These are phyloP conservation scores for Diplodia seriata DNA, from an alignment of 2,329 filamentous ascomycete genomes.

Conservation along the genomic window DNA sequence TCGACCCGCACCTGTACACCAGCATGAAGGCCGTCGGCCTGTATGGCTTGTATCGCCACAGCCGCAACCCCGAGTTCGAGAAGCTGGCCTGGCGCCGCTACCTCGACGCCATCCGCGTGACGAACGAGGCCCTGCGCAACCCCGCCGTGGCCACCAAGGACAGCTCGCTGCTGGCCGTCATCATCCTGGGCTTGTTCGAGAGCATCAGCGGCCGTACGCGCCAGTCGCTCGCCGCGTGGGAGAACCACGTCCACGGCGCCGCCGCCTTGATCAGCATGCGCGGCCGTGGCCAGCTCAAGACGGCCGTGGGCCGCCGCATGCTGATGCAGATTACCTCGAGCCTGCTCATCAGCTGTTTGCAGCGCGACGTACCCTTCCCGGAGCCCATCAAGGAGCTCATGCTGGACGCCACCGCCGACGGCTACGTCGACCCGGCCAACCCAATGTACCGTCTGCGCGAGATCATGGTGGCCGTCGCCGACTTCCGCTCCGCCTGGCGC, in stretches of 20 bases:
- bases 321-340: slow-evolving; percentile 43
- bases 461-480: slow-evolving; percentile 21
- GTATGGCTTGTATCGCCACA: slow-evolving; percentile 43
- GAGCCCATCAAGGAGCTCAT: slow-evolving; percentile 17
- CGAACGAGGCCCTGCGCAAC: slow-evolving; percentile 42
- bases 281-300: slow-evolving; percentile 40
- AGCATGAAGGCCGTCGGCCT: slow-evolving; percentile 47
- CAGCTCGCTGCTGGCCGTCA: slow-evolving; percentile 43
- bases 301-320: slow-evolving; percentile 38
- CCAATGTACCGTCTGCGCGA: slow-evolving; percentile 21
- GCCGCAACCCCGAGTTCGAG: slow-evolving; percentile 40
- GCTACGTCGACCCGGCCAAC: slow-evolving; percentile 6
- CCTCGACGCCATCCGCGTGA: slow-evolving; percentile 42
- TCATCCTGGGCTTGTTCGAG: slow-evolving; percentile 45
- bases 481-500: slow-evolving; percentile 20
- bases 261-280: slow-evolving; percentile 43
- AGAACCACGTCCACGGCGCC: slow-evolving; percentile 45
- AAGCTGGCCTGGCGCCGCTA: slow-evolving; percentile 44
- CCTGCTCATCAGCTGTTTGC: slow-evolving; percentile 35
- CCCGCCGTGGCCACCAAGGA: slow-evolving; percentile 42
- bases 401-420: neutral
- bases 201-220: slow-evolving; percentile 41
- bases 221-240: slow-evolving; percentile 43
- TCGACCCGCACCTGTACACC: slow-evolving; percentile 6
- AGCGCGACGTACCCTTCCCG: slow-evolving; percentile 21